phyloP scores from a whole-genome alignment of 495 filamentous ascomycete genomes.

The Xeromyces bisporus region DNA sequence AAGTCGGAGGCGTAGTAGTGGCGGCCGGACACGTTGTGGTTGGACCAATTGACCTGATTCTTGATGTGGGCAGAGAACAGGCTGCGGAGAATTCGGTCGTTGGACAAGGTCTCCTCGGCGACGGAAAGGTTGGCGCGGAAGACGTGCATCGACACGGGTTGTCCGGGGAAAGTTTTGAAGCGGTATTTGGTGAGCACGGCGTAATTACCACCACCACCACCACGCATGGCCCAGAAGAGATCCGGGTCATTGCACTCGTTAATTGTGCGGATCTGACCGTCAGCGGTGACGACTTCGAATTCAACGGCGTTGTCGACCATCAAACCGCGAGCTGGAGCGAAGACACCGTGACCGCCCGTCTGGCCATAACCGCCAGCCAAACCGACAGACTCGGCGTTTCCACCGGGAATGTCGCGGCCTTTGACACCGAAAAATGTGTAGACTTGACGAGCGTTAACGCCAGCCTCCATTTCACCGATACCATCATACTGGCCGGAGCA shows the following conservation, averaged over 20 bases:
- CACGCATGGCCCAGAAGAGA: conserved; percentile 41
- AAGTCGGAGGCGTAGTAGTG: too few relatives aligned
- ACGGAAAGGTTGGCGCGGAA: too few relatives aligned
- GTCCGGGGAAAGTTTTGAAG: too few relatives aligned
- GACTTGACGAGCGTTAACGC: conserved; percentile 34
- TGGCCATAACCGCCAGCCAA: conserved; percentile 26
- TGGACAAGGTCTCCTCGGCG: too few relatives aligned
- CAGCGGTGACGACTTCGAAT: conserved; percentile 35
- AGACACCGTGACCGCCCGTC: conserved; percentile 24
- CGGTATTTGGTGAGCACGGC: too few relatives aligned
- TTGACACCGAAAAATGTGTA: conserved; percentile 28
- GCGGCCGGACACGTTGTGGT: too few relatives aligned
- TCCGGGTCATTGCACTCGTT: conserved; percentile 34
- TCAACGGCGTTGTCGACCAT: conserved; percentile 28
- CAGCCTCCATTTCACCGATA: conserved; percentile 40
- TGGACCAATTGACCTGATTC: too few relatives aligned
- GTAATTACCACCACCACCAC: not conserved
- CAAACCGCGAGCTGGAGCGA: conserved; percentile 11
- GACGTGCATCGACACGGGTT: too few relatives aligned
- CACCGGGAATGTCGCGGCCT: conserved; percentile 36
- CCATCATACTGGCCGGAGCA: conserved; percentile 34
- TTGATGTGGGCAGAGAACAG: too few relatives aligned
- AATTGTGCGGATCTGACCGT: conserved; percentile 35
- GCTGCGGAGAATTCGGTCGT: too few relatives aligned
- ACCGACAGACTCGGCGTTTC: conserved; percentile 30